These are phyloP conservation scores for Aspergillus sclerotialis DNA, from an alignment of 2,329 filamentous ascomycete genomes.

Conservation along the genomic window DNA sequence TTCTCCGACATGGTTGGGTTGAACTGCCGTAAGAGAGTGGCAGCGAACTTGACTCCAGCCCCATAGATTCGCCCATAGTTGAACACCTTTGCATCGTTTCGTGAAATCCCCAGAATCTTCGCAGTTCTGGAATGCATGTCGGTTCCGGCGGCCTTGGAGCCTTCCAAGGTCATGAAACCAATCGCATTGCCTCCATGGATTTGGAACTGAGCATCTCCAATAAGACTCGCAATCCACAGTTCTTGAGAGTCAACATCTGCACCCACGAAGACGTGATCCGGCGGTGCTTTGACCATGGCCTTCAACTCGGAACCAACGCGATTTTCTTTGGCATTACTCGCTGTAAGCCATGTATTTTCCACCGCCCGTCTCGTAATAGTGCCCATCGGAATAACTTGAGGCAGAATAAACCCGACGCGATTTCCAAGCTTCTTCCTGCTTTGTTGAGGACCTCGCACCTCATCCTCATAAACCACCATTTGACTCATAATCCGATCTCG, in stretches of 20 bases:
- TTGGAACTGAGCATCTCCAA: slow-evolving; percentile 91
- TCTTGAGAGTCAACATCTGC: slow-evolving; percentile 97
- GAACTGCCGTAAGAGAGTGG: slow-evolving; percentile 84
- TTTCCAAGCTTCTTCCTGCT: slow-evolving; percentile 10
- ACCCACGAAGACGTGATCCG: slow-evolving; percentile 88
- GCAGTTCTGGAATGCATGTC: slow-evolving; percentile 94
- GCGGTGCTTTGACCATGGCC: slow-evolving; percentile 87
- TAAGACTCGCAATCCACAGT: slow-evolving; percentile 92
- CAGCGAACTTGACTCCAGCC: slow-evolving; percentile 90
- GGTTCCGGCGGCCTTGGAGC: slow-evolving; percentile 86
- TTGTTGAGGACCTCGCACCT: slow-evolving; percentile 33
- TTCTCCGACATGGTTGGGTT: slow-evolving; percentile 76
- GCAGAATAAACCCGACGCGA: slow-evolving; percentile 75
- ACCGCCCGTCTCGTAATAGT: slow-evolving; percentile 91
- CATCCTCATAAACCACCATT: slow-evolving; percentile 80
- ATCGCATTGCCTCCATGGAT: slow-evolving; percentile 95
- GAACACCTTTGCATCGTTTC: slow-evolving; percentile 95
- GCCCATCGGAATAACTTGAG: slow-evolving; percentile 96
- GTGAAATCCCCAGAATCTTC: slow-evolving; percentile 81
- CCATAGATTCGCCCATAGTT: slow-evolving; percentile 99
- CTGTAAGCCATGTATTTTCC: slow-evolving; percentile 97
- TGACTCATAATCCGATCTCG: slow-evolving; percentile 90
- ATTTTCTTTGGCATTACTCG: slow-evolving; percentile 93
- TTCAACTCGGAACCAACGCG: slow-evolving; percentile 95
- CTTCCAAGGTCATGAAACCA: slow-evolving; percentile 98